Conservation (phyloP, 176 grass and related monocot genomes). For the Zea luxurians region DNA sequence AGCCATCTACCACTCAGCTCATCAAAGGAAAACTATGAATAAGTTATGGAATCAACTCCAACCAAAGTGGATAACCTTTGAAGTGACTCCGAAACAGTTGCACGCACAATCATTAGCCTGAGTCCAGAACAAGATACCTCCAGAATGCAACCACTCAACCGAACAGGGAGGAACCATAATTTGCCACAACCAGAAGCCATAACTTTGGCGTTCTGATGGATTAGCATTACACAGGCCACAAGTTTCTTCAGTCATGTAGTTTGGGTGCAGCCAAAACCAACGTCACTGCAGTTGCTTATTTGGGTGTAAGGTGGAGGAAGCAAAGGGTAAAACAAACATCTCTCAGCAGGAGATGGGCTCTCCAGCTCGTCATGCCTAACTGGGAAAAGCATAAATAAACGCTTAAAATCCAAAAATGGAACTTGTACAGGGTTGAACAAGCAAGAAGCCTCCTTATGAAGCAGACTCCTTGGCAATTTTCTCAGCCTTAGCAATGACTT, state of each 20-base stretch:
- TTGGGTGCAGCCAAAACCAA: slow-evolving; percentile 28
- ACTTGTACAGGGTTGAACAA: slow-evolving; percentile 51
- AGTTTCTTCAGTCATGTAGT: slow-evolving; percentile 11
- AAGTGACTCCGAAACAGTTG: no score
- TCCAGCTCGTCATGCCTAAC: slow-evolving; percentile 51
- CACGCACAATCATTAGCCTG: no score
- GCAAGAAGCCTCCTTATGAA: slow-evolving; percentile 45
- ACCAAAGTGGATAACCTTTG: no score
- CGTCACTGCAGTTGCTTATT: slow-evolving; percentile 56
- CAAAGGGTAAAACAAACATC: slow-evolving; percentile 36
- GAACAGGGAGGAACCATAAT: no score
- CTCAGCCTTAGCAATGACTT: slow-evolving; percentile 92
- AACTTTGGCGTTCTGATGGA: slow-evolving; percentile 32
- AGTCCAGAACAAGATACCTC: not conserved
- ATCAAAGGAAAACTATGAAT: no score
- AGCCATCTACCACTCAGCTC: no score
- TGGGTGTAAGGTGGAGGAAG: slow-evolving; percentile 28
- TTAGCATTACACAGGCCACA: slow-evolving; percentile 40
- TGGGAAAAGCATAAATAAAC: slow-evolving; percentile 38
- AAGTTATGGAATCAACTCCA: no score
- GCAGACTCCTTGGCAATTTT: slow-evolving; percentile 79
- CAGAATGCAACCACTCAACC: not conserved
- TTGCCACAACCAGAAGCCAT: slow-evolving; percentile 8
- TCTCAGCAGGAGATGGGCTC: slow-evolving; percentile 51
- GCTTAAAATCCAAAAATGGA: slow-evolving; percentile 57